Evolutionary conservation across 140 eudicot species (phyloP).

Genomic region (Anethum foeniculum): DNA sequence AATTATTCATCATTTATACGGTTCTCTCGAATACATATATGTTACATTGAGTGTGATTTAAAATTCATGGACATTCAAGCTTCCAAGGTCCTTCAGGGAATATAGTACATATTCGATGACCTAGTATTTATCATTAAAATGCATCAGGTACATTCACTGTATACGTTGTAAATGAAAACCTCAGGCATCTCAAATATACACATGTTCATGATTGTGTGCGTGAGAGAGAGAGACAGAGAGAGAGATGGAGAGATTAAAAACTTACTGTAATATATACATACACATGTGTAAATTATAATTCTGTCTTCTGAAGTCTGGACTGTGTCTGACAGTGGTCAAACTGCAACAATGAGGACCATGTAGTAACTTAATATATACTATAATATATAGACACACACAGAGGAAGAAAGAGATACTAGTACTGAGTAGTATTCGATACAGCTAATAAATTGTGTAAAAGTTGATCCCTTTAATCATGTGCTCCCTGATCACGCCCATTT

Average conservation of each 20-base stretch:
- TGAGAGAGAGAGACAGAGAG: too few relatives aligned
- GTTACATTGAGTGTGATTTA: not conserved
- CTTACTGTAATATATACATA: too few relatives aligned
- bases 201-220: too few relatives aligned
- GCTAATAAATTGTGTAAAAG: not conserved
- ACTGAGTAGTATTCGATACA: not conserved
- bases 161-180: too few relatives aligned
- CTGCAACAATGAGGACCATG: constrained; percentile 2
- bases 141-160: not conserved
- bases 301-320: not conserved
- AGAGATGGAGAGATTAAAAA: too few relatives aligned
- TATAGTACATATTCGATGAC: not conserved
- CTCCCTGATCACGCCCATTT: not conserved
- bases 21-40: not conserved
- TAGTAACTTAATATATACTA: not conserved
- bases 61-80: not conserved
- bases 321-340: constrained; percentile 9
- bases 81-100: not conserved
- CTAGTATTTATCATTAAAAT: not conserved
- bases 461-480: constrained; percentile 1
- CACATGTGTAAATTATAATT: not conserved
- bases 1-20: not conserved
- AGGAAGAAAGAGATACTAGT: too few relatives aligned
- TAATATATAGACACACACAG: too few relatives aligned
- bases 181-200: too few relatives aligned